These are phyloP conservation scores for Candida dendrica DNA, from an alignment of 805 yeast genomes.

Conservation along the genomic window DNA sequence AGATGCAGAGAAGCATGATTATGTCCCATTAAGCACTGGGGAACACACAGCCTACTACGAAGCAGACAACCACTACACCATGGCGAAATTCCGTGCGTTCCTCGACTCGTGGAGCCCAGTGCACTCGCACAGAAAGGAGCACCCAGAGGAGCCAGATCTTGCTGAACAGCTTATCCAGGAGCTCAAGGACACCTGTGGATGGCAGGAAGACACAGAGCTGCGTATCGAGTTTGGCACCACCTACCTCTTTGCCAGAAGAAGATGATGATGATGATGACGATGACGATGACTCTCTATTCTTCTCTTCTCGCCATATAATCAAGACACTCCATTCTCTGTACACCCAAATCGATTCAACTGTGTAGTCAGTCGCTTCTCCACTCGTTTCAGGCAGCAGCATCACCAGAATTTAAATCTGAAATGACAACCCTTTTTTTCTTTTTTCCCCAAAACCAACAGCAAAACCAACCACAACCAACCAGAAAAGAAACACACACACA, in stretches of 20 bases:
- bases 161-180: conserved; percentile 40
- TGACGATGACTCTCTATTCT: too few species aligned
- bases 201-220: conserved; percentile 36
- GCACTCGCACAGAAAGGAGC: conserved; percentile 46
- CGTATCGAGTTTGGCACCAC: conserved; percentile 51
- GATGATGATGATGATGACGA: too few species aligned
- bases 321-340: too few species aligned
- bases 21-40: conserved; percentile 19
- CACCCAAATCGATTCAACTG: too few species aligned
- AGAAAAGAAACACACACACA: neutral
- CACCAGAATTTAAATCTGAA: neutral
- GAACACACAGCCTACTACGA: conserved; percentile 23
- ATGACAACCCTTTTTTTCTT: neutral
- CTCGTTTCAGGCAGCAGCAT: neutral
- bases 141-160: conserved; percentile 37
- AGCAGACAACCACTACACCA: conserved; percentile 35
- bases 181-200: conserved; percentile 34
- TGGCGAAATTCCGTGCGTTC: conserved; percentile 43
- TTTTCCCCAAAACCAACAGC: neutral
- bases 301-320: too few species aligned
- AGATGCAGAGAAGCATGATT: conserved; percentile 31
- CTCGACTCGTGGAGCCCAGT: conserved; percentile 61
- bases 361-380: neutral
- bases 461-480: neutral
- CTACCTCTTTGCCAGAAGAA: conserved; percentile 38